Evolutionary conservation across 768 basidiomycete genomes (phyloP).

Genomic region (Psilocybe tampanensis): DNA sequence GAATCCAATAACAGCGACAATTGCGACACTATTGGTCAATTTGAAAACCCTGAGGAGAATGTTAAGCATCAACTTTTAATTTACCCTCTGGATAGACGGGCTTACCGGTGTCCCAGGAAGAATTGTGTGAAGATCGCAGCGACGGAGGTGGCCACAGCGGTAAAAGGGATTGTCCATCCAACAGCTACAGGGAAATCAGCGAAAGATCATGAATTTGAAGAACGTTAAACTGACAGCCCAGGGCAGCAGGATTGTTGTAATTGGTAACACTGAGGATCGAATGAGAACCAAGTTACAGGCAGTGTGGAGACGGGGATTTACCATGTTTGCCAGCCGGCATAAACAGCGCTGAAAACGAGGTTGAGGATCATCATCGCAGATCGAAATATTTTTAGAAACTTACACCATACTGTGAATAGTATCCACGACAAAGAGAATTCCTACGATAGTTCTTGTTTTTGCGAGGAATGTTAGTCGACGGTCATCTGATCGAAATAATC

Average conservation of each 20-base stretch:
- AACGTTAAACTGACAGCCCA: constrained; percentile 25
- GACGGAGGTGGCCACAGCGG: constrained; percentile 45
- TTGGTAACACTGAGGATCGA: constrained; percentile 38
- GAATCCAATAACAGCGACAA: constrained; percentile 37
- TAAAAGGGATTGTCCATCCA: constrained; percentile 53
- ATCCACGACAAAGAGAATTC: constrained; percentile 36
- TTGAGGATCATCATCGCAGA: not conserved
- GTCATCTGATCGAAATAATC: not conserved
- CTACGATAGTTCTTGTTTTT: constrained; percentile 29
- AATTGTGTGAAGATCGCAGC: constrained; percentile 51
- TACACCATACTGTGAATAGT: constrained; percentile 39
- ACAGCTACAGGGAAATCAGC: constrained; percentile 29
- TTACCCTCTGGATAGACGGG: not conserved
- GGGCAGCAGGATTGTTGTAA: constrained; percentile 37
- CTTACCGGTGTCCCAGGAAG: constrained; percentile 50
- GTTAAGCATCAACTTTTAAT: not conserved
- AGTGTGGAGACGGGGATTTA: constrained; percentile 8
- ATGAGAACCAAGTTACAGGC: not conserved
- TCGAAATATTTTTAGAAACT: constrained; percentile 8
- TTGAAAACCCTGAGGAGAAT: constrained; percentile 30
- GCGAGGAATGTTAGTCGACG: not conserved
- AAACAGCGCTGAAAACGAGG: constrained; percentile 26
- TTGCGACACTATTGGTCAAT: constrained; percentile 33
- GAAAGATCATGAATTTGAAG: not conserved
- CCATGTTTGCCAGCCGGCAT: constrained; percentile 35